Conservation (phyloP, 768 basidiomycete genomes). For the Sarcodon aspratus region DNA sequence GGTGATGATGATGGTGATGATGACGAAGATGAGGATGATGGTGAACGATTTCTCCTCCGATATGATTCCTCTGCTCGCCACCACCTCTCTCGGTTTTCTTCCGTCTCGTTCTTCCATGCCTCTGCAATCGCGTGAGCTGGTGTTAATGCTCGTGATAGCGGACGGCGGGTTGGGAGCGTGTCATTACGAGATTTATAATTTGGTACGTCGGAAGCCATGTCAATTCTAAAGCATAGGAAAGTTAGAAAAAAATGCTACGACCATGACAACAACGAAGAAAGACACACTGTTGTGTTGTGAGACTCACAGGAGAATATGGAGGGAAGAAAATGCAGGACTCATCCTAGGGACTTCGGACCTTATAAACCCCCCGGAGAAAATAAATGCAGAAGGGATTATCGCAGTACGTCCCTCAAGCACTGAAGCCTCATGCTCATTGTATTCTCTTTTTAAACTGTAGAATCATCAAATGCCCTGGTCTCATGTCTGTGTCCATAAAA, state of each 20-base stretch:
- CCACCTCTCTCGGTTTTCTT: constrained; percentile 51
- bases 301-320: background rate
- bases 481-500: background rate
- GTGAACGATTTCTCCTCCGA: constrained; percentile 30
- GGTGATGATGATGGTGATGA: constrained; percentile 12
- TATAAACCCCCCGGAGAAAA: too few relatives aligned
- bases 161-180: background rate
- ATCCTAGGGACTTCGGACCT: background rate
- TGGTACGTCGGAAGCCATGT: background rate
- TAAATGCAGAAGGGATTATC: background rate
- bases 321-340: background rate
- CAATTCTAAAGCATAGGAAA: background rate
- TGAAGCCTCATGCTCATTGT: constrained; percentile 1
- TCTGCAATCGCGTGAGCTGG: constrained; percentile 57
- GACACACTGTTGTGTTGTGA: background rate
- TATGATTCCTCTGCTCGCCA: constrained; percentile 38
- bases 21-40: constrained; percentile 15
- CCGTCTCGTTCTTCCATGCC: constrained; percentile 55
- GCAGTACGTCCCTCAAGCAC: background rate
- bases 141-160: constrained; percentile 16
- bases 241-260: background rate
- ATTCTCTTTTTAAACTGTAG: background rate
- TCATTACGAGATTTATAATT: background rate
- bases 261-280: background rate
- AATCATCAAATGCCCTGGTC: background rate